Evolutionary conservation across 495 filamentous ascomycete species (phyloP).

Genomic region (Clavariopsis aquatica): DNA sequence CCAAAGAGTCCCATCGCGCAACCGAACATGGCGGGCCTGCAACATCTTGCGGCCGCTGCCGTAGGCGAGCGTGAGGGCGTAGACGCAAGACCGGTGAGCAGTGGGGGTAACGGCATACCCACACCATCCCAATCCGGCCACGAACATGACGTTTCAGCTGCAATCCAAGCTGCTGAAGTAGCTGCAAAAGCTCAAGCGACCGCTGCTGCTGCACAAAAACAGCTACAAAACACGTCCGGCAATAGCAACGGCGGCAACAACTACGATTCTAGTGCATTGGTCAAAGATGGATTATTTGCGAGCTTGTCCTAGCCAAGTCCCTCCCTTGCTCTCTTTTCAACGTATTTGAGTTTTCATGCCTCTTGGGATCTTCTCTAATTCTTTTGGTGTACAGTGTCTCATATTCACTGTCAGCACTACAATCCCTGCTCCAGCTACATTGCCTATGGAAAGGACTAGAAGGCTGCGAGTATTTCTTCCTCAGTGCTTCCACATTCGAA

Average conservation of each 20-base stretch:
- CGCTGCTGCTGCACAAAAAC: conserved; percentile 35
- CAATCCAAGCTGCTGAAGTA: conserved; percentile 28
- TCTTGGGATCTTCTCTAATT: neutral
- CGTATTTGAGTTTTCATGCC: neutral
- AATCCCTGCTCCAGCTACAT: neutral
- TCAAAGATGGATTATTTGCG: conserved; percentile 26
- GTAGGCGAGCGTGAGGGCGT: conserved; percentile 36
- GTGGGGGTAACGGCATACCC: conserved; percentile 20
- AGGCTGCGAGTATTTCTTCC: no score
- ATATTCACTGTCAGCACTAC: neutral
- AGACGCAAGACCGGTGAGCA: conserved; percentile 29
- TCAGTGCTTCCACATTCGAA: no score
- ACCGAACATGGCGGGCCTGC: conserved; percentile 38
- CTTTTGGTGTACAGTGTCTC: neutral
- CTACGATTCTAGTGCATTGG: conserved; percentile 30
- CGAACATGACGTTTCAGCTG: conserved; percentile 26
- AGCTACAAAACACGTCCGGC: conserved; percentile 20
- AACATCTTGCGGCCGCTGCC: conserved; percentile 37
- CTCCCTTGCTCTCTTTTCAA: neutral
- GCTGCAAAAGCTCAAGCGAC: conserved; percentile 36
- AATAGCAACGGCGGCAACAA: conserved; percentile 15
- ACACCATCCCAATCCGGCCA: neutral
- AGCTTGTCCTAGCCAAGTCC: neutral
- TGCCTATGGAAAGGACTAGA: neutral
- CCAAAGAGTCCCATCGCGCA: conserved; percentile 10